phyloP scores from a whole-genome alignment of 305 asterid species.

The Caryopteris hybrid region DNA sequence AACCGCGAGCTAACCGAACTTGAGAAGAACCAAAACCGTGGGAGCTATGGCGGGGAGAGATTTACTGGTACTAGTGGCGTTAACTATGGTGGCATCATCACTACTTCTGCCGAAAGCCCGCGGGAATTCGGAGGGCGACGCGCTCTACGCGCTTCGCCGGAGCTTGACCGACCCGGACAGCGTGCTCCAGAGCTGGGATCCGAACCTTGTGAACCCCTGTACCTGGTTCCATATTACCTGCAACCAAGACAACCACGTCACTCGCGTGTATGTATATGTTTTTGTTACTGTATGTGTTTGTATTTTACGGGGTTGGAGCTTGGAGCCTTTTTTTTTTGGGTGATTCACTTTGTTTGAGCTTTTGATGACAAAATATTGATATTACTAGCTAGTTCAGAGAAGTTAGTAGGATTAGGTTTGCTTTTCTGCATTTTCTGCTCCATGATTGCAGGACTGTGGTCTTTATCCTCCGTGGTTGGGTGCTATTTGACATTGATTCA shows the following conservation, averaged over 20 bases:
- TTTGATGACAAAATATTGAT: background rate
- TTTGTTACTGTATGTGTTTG: background rate
- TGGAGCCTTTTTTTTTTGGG: background rate
- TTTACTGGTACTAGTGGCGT: constrained; percentile 25
- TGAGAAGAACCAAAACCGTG: background rate
- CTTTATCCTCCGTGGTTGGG: background rate
- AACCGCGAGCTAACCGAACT: background rate
- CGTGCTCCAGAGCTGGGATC: constrained; percentile 99
- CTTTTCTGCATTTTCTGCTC: background rate
- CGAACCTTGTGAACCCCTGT: constrained; percentile 83
- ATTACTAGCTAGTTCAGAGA: background rate
- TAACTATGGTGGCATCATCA: constrained; percentile 28
- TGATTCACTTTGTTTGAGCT: constrained; percentile 1
- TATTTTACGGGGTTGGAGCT: background rate
- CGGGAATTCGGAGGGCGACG: constrained; percentile 92
- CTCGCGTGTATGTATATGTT: constrained; percentile 65
- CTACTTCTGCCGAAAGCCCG: constrained; percentile 31
- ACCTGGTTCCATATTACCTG: constrained; percentile 98
- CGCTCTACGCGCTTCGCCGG: constrained; percentile 84
- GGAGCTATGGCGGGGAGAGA: constrained; percentile 33
- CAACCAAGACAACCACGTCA: constrained; percentile 77
- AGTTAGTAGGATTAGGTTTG: background rate
- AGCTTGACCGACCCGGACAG: constrained; percentile 78
- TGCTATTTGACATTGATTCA: background rate
- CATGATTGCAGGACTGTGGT: background rate